Evolutionary conservation across 805 yeast genomes (phyloP), one percentile per base, ranked within the genome.

Genomic region (Lipomyces japonicus): DNA sequence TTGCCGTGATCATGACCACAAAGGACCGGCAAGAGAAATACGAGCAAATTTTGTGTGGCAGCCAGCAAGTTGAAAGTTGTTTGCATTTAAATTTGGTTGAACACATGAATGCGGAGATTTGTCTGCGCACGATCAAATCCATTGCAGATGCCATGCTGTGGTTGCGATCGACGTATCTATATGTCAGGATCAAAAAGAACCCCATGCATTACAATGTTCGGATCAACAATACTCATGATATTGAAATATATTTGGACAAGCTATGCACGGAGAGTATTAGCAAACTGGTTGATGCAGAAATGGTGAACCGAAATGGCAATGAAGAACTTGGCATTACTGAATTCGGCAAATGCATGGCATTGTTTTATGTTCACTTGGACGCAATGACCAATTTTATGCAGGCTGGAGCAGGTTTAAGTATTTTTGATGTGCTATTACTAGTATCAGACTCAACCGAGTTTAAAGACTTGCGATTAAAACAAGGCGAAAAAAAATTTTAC

Each of bases 141-240:
- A 44, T 63, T 0, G 66, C 67, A 31, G 68, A 69, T 34, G 77
- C 79, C 0, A 56, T 72, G 6, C 61, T 63, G 2, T 79, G 82
- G 82, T 49, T 79, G 24, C 63, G 68, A 28, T 70, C 70, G 9
- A 78, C 82, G 0, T 79, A 73, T 58, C 74, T 78, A 43, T 78
- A 75, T 55, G 70, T 74, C 2, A 62, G 82, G 45, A 71, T 64
- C 44, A 53, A 53, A 16, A 60, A 66, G 37, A 73, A 73, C 51
- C 77, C 79, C 2, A 42, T 62, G 0, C 69, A 71, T 14, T 77
- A 76, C 55, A 62, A 64, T 16, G 37, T 56, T 16, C 44, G 48
- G 14, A 39, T 64, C 67, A n/a, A 53, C 9, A 52, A 49, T 5
- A 31, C 42, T 16, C 22, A 23, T 3, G 64, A 65, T 47, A 52